These are phyloP conservation scores for Salvia sclarea DNA, from an alignment of 305 asterid species.

Conservation along the genomic window DNA sequence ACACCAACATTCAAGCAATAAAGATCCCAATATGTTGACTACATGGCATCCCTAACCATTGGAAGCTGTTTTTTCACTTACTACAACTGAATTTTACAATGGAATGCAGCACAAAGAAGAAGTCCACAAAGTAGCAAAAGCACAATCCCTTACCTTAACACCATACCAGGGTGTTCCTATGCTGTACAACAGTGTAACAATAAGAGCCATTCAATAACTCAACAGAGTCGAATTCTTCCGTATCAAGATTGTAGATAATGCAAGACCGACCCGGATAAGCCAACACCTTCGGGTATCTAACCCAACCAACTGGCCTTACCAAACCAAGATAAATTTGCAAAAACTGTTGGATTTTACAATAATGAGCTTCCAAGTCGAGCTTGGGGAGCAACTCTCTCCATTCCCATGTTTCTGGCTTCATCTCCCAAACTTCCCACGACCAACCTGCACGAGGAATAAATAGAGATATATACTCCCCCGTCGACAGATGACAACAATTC, in stretches of 20 bases:
- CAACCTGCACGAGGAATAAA: background rate
- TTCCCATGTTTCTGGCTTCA: background rate
- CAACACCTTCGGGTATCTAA: background rate
- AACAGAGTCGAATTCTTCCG: background rate
- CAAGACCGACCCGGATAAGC: background rate
- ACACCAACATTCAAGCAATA: too few relatives aligned
- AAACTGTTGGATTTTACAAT: background rate
- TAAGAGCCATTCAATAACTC: background rate
- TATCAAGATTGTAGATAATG: background rate
- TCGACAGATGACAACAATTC: background rate
- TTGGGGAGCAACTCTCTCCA: background rate
- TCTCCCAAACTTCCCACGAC: constrained; percentile 1
- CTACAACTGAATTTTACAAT: too few relatives aligned
- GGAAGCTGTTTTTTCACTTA: too few relatives aligned
- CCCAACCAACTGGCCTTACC: background rate
- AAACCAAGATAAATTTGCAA: background rate
- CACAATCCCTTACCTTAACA: too few relatives aligned
- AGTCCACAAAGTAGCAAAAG: too few relatives aligned
- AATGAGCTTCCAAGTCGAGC: background rate
- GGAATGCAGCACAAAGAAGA: too few relatives aligned
- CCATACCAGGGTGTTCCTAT: too few relatives aligned
- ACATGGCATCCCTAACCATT: too few relatives aligned
- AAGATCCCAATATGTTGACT: too few relatives aligned
- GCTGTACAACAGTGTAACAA: too few relatives aligned
- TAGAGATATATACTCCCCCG: background rate